These are phyloP conservation scores for Anthoceros angustus DNA, from an alignment of 225 moss, liverwort and hornwort genomes.

Conservation along the genomic window DNA sequence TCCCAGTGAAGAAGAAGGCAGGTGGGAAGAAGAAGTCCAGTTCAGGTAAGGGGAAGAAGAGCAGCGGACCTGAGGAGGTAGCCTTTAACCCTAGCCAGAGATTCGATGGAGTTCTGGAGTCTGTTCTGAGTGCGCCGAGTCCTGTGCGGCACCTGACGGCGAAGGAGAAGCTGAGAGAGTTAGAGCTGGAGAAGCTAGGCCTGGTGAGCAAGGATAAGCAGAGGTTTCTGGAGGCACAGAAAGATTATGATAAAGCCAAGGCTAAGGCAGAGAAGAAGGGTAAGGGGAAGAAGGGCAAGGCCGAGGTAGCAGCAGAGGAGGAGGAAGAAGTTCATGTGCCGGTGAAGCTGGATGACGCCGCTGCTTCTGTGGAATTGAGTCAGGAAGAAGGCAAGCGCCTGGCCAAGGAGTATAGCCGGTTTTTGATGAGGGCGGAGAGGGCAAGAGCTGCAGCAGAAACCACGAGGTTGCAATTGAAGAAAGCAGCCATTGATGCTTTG, in stretches of 20 bases:
- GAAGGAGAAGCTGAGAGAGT: constrained; percentile 53
- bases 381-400: constrained; percentile 57
- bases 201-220: constrained; percentile 57
- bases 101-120: constrained; percentile 42
- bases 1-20: background rate
- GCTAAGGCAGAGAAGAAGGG: constrained; percentile 36
- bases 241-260: constrained; percentile 40
- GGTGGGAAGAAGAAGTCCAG: background rate
- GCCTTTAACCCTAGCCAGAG: constrained; percentile 5
- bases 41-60: background rate
- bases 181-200: constrained; percentile 60
- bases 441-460: constrained; percentile 51
- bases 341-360: constrained; percentile 1
- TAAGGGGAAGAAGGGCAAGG: constrained; percentile 13
- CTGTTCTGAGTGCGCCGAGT: constrained; percentile 57
- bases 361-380: constrained; percentile 21
- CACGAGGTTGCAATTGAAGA: constrained; percentile 60
- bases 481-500: constrained; percentile 74
- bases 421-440: constrained; percentile 48
- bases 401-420: constrained; percentile 70
- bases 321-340: constrained; percentile 8
- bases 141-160: constrained; percentile 63
- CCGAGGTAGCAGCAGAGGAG: background rate
- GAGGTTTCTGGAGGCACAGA: constrained; percentile 44
- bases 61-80: background rate